phyloP scores from a whole-genome alignment of 192 early-diverging fungal species.

The Linderina pennispora region DNA sequence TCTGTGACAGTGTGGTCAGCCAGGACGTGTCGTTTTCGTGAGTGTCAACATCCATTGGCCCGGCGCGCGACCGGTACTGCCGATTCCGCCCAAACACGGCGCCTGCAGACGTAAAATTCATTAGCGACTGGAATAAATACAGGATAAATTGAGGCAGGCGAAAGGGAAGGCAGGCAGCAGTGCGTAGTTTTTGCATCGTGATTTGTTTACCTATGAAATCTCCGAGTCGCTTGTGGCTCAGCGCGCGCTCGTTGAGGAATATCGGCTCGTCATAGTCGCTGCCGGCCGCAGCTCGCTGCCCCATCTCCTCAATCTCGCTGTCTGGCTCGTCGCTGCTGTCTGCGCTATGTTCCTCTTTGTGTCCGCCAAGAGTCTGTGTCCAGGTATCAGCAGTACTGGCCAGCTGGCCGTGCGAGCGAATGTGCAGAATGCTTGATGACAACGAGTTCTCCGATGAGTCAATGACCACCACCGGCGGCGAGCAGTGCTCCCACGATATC shows the following conservation, averaged over 20 bases:
- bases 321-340: too few relatives aligned
- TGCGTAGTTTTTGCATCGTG: too few relatives aligned
- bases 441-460: background rate
- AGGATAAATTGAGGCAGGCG: too few relatives aligned
- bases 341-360: too few relatives aligned
- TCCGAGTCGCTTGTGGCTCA: background rate
- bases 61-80: constrained; percentile 12
- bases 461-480: background rate
- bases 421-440: background rate
- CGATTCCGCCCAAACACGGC: constrained; percentile 6
- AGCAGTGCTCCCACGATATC: background rate
- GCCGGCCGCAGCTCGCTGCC: too few relatives aligned
- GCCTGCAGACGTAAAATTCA: constrained; percentile 27
- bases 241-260: background rate
- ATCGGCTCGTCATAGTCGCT: background rate
- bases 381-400: too few relatives aligned
- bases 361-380: too few relatives aligned
- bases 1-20: constrained; percentile 14
- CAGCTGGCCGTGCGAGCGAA: background rate
- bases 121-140: too few relatives aligned
- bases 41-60: constrained; percentile 41
- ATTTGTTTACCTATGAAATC: background rate
- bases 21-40: constrained; percentile 32
- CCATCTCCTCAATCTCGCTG: too few relatives aligned
- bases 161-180: too few relatives aligned